These are phyloP conservation scores for Hirschfeldia incana DNA, from an alignment of 345 rosid species.

Conservation along the genomic window DNA sequence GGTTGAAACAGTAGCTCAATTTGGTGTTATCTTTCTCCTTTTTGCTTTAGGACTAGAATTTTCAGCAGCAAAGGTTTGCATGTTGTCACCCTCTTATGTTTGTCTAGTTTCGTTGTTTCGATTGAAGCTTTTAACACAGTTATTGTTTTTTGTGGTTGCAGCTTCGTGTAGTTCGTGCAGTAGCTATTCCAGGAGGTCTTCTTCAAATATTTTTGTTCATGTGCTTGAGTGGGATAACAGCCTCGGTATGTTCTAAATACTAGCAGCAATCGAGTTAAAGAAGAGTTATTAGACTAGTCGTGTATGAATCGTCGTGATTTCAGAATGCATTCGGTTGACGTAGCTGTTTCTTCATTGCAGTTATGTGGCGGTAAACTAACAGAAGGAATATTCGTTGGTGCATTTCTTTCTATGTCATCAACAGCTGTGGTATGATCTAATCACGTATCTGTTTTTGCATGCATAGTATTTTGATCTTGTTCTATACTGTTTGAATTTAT, in stretches of 20 bases:
- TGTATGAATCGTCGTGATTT: conserved; percentile 13
- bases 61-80: conserved; percentile 70
- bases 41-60: conserved; percentile 94
- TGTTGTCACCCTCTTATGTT: conserved; percentile 21
- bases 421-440: conserved; percentile 79
- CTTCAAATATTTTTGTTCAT: conserved; percentile 87
- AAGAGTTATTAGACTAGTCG: background rate
- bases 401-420: conserved; percentile 90
- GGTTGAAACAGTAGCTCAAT: conserved; percentile 99
- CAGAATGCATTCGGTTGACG: conserved; percentile 25
- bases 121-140: conserved; percentile 19
- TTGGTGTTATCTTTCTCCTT: conserved; percentile 96
- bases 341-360: conserved; percentile 51
- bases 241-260: conserved; percentile 54
- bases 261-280: background rate
- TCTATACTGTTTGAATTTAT: background rate
- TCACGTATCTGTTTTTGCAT: conserved; percentile 11
- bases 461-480: conserved; percentile 14
- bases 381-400: conserved; percentile 90
- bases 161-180: conserved; percentile 94
- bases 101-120: conserved; percentile 5
- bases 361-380: conserved; percentile 89
- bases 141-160: conserved; percentile 45
- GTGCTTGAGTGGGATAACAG: conserved; percentile 85
- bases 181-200: conserved; percentile 90